Evolutionary conservation across 1,284 basidiomycete species (phyloP).

Genomic region (Meira miltonrushii): DNA sequence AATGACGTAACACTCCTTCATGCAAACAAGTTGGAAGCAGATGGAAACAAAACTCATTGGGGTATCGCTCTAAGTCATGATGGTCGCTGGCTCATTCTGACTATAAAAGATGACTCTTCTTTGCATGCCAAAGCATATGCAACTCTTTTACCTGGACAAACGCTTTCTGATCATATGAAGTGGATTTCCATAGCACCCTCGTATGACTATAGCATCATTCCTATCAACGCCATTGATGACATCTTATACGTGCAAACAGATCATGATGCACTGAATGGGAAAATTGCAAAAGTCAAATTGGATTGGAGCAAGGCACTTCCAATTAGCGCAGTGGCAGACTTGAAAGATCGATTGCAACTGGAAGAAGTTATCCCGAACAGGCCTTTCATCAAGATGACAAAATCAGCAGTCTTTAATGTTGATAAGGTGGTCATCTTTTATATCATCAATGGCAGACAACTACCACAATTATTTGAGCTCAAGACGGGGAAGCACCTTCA

Average conservation of each 20-base stretch:
- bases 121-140: constrained; percentile 37
- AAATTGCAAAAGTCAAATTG: constrained; percentile 37
- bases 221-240: constrained; percentile 39
- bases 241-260: constrained; percentile 49
- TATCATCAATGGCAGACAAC: constrained; percentile 75
- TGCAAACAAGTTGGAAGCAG: no score
- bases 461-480: constrained; percentile 69
- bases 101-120: constrained; percentile 45
- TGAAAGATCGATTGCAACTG: constrained; percentile 23
- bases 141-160: constrained; percentile 27
- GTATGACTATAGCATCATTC: constrained; percentile 40
- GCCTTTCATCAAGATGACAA: constrained; percentile 62
- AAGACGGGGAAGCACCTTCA: constrained; percentile 59
- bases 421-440: constrained; percentile 66
- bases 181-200: constrained; percentile 42
- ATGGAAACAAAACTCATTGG: no score
- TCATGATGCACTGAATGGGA: constrained; percentile 45
- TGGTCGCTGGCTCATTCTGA: constrained; percentile 38
- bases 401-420: constrained; percentile 60
- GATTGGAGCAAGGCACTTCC: constrained; percentile 20
- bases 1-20: no score
- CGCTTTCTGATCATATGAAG: constrained; percentile 19
- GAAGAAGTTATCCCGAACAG: constrained; percentile 67
- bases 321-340: constrained; percentile 32
- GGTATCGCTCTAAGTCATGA: no score